Percentiles rank a stretch among this genome's conserved stretches.
These are phyloP conservation scores for Pulveroboletus sp. DNA, from an alignment of 768 basidiomycete genomes.

Conservation along the genomic window DNA sequence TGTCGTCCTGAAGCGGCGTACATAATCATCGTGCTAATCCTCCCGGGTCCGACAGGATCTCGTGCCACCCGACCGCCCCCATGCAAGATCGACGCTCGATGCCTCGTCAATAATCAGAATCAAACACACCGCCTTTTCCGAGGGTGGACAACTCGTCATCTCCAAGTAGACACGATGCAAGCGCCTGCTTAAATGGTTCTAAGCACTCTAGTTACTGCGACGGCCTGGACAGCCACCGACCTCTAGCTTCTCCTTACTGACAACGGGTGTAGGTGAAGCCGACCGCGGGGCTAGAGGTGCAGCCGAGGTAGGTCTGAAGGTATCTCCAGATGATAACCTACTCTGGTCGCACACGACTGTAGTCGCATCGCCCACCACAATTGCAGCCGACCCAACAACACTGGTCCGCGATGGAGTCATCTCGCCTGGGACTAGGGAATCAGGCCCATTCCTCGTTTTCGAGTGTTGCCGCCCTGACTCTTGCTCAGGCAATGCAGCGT, in stretches of 20 bases:
- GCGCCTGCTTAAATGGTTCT: conserved; percentile 22
- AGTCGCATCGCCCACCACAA: not conserved
- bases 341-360: not conserved
- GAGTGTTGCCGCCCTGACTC: not conserved
- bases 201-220: not conserved
- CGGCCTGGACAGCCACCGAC: conserved; percentile 8
- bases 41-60: too few relatives aligned
- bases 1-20: too few relatives aligned
- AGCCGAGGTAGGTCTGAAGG: not conserved
- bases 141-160: conserved; percentile 32
- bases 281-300: not conserved
- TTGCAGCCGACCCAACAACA: not conserved
- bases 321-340: not conserved
- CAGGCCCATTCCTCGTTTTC: not conserved
- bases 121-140: conserved; percentile 25
- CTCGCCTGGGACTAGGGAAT: not conserved
- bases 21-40: too few relatives aligned
- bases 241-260: conserved; percentile 20
- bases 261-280: not conserved
- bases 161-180: conserved; percentile 36
- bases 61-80: not conserved
- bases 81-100: not conserved
- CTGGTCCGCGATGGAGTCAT: not conserved
- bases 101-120: conserved; percentile 11
- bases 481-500: not conserved